phyloP scores from a whole-genome alignment of 2,329 filamentous ascomycete genomes.

The Cercospora sesami region DNA sequence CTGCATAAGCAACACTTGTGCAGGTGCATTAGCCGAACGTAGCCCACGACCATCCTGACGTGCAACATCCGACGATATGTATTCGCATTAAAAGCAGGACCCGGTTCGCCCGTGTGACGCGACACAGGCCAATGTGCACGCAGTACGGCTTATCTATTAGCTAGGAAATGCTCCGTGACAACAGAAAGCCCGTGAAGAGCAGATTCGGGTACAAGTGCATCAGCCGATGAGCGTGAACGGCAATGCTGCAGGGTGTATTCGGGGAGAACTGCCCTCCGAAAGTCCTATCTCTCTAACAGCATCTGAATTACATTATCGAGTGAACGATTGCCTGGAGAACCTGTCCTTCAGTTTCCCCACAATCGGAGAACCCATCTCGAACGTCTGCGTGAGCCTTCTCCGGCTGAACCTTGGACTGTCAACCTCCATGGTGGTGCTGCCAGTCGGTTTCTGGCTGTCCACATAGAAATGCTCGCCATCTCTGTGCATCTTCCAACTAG shows the following conservation, averaged over 20 bases:
- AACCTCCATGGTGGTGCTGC: constrained; percentile 10
- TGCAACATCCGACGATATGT: not conserved
- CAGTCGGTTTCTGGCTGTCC: constrained; percentile 42
- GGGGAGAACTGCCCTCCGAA: not conserved
- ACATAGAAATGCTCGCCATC: constrained; percentile 56
- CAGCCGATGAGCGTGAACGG: not conserved
- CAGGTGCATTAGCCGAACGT: constrained; percentile 8
- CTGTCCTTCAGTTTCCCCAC: constrained; percentile 28
- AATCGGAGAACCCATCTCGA: constrained; percentile 40
- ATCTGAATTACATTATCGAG: not conserved
- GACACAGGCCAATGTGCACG: not conserved
- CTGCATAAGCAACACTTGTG: not conserved
- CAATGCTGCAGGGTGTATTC: not conserved
- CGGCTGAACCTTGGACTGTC: constrained; percentile 30
- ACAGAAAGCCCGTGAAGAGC: not conserved
- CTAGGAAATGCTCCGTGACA: not conserved
- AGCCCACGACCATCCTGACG: not conserved
- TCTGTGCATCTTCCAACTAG: constrained; percentile 43
- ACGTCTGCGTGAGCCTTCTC: constrained; percentile 28
- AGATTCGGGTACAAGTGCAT: not conserved
- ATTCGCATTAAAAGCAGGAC: not conserved
- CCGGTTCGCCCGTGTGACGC: not conserved
- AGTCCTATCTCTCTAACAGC: not conserved
- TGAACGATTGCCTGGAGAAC: constrained; percentile 4
- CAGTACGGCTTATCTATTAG: not conserved